Evolutionary conservation across 768 basidiomycete species (phyloP).

Genomic region (Lentinus brumalis): DNA sequence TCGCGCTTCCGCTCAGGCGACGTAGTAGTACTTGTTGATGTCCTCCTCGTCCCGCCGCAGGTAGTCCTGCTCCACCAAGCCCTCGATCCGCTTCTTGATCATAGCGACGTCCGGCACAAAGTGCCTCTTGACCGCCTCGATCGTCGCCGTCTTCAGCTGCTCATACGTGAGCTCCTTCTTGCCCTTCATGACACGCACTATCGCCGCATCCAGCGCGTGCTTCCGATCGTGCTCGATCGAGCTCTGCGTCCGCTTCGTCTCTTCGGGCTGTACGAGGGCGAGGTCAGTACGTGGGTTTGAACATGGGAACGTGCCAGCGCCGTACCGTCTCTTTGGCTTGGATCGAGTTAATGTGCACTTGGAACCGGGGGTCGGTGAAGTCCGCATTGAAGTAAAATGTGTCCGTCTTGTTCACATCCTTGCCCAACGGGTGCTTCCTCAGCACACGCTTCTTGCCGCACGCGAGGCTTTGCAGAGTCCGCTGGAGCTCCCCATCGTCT

Average conservation of each 20-base stretch:
- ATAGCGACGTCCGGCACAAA: slow-evolving; percentile 82
- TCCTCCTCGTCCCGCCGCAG: slow-evolving; percentile 75
- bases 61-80: slow-evolving; percentile 86
- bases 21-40: slow-evolving; percentile 72
- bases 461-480: slow-evolving; percentile 90
- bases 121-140: slow-evolving; percentile 84
- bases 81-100: slow-evolving; percentile 85
- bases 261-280: slow-evolving; percentile 65
- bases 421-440: slow-evolving; percentile 74
- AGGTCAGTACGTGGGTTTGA: background rate
- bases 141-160: slow-evolving; percentile 77
- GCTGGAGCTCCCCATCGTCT: slow-evolving; percentile 75
- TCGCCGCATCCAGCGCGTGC: slow-evolving; percentile 87
- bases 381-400: slow-evolving; percentile 79
- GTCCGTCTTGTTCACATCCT: slow-evolving; percentile 77
- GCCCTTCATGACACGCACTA: slow-evolving; percentile 96
- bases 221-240: slow-evolving; percentile 88
- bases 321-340: slow-evolving; percentile 90
- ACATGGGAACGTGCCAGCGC: slow-evolving; percentile 7
- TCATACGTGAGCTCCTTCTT: slow-evolving; percentile 82
- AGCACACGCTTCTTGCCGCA: slow-evolving; percentile 90
- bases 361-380: slow-evolving; percentile 77
- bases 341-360: slow-evolving; percentile 93
- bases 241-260: slow-evolving; percentile 77
- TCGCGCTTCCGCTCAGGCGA: slow-evolving; percentile 51